Evolutionary conservation across 2,329 filamentous ascomycete species (phyloP), one percentile per base, ranked within the genome.

Genomic region (Aspergillus texensis): DNA sequence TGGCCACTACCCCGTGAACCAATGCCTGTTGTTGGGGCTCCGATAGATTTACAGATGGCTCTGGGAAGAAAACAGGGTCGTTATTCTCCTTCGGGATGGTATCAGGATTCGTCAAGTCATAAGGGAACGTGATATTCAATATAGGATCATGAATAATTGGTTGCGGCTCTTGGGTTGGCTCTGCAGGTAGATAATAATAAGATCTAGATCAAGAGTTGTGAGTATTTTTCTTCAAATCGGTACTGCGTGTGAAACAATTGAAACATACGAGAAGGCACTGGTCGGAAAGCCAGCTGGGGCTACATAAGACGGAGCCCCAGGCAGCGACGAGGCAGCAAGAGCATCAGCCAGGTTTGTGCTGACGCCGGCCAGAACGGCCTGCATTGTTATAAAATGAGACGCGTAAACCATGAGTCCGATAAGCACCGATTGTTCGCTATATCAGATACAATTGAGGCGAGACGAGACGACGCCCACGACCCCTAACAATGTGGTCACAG

Each of bases 71-170:
- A 9, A 85, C 71, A 1, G 84, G 83, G 69, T 88, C 85, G 8
- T 74, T 66, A 61, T 83, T 81, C 14, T 78, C 70, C 1, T 77
- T 75, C 9, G 85, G 85, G 43, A 88, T 82, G 0, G 78, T 82
- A 34, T 81, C 75, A 1, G 85, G 85, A 68, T 85, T 78, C 0
- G 86, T 88, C 57, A 88, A 71, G 65, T 86, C 84, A 36, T 80
- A 74, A 1, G 84, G 84, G 62, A 80, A 88, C 2, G 83, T 86
- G 65, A 81, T 78, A 65, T 87, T 84, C 54, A 86, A 71, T 32
- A 87, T 75, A 0, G 84, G 83, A 72, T 88, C 85, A 64, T 80
- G 78, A 4, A 88, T 71, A 16, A 80, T 80, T 32, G 84, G 84
- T 67, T 86, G 84, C n/a, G 84, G 83, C 70, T 85, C 77, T 64